phyloP scores from a whole-genome alignment of 129 eudicot genomes.

The Flaveria linearis region DNA sequence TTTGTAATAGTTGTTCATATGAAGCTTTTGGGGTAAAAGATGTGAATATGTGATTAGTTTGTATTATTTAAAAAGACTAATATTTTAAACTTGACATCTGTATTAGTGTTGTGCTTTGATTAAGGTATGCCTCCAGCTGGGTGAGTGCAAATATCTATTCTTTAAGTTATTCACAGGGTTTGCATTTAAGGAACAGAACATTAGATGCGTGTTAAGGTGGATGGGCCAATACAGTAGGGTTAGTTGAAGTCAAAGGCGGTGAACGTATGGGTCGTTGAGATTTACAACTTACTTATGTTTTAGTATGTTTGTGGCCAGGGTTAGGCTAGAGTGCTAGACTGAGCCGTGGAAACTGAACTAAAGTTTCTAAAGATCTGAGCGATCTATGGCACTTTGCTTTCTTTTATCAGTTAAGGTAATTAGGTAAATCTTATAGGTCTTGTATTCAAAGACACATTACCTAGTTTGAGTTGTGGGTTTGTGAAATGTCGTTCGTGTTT shows the following conservation, averaged over 20 bases:
- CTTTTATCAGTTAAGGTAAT: neutral
- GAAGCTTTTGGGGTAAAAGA: neutral
- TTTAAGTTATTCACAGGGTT: neutral
- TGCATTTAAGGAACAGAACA: neutral
- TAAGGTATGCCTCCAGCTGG: slow-evolving; percentile 7
- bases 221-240: slow-evolving; percentile 5
- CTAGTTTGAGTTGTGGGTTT: neutral
- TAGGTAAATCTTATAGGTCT: neutral
- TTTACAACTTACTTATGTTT: neutral
- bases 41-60: neutral
- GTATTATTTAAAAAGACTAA: neutral
- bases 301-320: neutral
- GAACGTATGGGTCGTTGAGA: neutral
- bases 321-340: slow-evolving; percentile 4
- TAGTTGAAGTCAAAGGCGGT: slow-evolving; percentile 3
- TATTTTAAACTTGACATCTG: neutral
- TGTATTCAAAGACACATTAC: neutral
- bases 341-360: neutral
- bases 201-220: neutral
- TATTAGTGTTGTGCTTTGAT: neutral
- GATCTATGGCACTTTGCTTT: neutral
- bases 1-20: slow-evolving; percentile 10
- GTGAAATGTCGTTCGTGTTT: neutral
- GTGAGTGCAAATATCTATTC: neutral
- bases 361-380: neutral